phyloP scores from a whole-genome alignment of 768 basidiomycete species.

The Xerocomellus dryophilus region DNA sequence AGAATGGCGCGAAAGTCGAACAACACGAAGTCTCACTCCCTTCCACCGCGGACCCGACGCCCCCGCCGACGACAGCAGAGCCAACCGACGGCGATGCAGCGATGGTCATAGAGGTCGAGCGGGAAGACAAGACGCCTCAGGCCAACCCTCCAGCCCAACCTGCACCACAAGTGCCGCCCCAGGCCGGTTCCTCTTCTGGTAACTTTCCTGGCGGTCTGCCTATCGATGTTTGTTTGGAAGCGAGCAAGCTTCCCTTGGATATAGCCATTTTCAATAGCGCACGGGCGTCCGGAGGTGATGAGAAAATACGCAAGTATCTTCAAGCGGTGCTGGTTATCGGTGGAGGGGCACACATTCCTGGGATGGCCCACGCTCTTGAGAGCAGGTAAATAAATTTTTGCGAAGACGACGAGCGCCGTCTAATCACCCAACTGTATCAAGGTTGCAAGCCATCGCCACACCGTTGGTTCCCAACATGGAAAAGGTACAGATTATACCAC shows the following conservation, averaged over 20 bases:
- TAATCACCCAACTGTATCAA: constrained; percentile 4
- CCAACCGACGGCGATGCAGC: constrained; percentile 29
- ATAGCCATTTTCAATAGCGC: constrained; percentile 92
- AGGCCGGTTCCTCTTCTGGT: constrained; percentile 24
- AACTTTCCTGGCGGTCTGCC: constrained; percentile 44
- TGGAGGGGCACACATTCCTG: constrained; percentile 75
- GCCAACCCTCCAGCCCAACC: constrained; percentile 28
- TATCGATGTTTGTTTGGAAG: constrained; percentile 81
- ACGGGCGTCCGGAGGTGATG: constrained; percentile 82
- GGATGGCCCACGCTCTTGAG: constrained; percentile 82
- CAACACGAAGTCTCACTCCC: constrained; percentile 35
- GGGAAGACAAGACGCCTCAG: constrained; percentile 35
- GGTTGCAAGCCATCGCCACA: constrained; percentile 80
- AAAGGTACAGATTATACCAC: constrained; percentile 89
- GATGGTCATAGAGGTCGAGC: constrained; percentile 49
- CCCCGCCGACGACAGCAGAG: constrained; percentile 25
- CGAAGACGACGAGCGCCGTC: neutral
- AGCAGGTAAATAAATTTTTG: constrained; percentile 63
- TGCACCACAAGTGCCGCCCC: constrained; percentile 11
- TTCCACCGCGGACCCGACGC: constrained; percentile 32
- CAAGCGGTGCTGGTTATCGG: constrained; percentile 87
- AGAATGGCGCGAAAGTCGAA: constrained; percentile 31
- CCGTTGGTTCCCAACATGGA: constrained; percentile 82
- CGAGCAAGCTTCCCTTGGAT: constrained; percentile 87
- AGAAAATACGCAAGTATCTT: constrained; percentile 85